Evolutionary conservation across 2,329 filamentous ascomycete species (phyloP).

Genomic region (Aspergillus carbonarius): DNA sequence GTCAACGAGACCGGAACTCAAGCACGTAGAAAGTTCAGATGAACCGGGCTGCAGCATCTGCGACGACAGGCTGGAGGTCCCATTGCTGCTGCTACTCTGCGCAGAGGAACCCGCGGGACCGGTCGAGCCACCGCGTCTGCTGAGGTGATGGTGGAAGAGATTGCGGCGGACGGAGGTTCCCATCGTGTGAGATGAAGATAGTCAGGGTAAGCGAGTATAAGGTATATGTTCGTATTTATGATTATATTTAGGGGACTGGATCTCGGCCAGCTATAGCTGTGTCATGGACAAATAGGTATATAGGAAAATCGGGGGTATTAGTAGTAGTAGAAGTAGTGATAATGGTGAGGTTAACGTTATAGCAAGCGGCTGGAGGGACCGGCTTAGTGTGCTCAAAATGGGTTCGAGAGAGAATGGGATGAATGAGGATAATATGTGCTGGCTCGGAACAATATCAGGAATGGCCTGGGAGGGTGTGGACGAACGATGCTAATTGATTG

Average conservation of each 20-base stretch:
- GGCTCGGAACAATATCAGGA: not conserved
- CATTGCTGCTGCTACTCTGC: constrained; percentile 15
- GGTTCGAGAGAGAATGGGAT: not conserved
- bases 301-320: not conserved
- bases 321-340: too few species aligned
- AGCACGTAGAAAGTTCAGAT: constrained; percentile 22
- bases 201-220: not conserved
- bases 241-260: not conserved
- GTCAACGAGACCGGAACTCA: constrained; percentile 27
- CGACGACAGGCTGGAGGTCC: constrained; percentile 24
- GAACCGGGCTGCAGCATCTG: constrained; percentile 22
- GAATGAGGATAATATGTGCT: not conserved
- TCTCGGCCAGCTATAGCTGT: not conserved
- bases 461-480: not conserved
- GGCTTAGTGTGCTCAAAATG: not conserved
- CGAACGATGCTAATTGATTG: not conserved
- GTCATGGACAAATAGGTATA: too few species aligned
- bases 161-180: constrained; percentile 43
- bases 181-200: constrained; percentile 17
- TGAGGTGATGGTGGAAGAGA: constrained; percentile 46
- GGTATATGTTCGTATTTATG: not conserved
- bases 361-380: not conserved
- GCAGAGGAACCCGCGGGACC: constrained; percentile 23
- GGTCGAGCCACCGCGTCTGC: constrained; percentile 40
- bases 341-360: not conserved